These are phyloP conservation scores for Colletotrichum destructivum DNA, from an alignment of 2,329 filamentous ascomycete species.

Conservation along the genomic window DNA sequence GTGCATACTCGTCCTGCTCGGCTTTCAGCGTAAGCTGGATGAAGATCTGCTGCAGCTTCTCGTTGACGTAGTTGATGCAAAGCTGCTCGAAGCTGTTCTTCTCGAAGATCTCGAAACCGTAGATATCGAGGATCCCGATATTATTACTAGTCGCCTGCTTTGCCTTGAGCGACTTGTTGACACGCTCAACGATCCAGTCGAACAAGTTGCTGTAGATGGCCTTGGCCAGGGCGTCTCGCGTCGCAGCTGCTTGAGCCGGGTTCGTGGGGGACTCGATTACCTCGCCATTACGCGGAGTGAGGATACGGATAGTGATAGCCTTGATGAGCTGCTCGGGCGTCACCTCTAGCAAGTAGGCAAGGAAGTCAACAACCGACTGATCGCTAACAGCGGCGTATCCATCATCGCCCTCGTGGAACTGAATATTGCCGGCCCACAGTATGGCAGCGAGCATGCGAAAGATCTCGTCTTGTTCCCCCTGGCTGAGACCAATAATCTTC, in stretches of 20 bases:
- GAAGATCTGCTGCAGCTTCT: constrained; percentile 99
- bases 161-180: constrained; percentile 90
- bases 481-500: constrained; percentile 90
- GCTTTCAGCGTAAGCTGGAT: constrained; percentile 97
- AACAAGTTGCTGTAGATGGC: constrained; percentile 98
- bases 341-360: constrained; percentile 94
- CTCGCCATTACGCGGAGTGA: constrained; percentile 78
- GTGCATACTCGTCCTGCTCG: constrained; percentile 96
- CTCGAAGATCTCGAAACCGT: constrained; percentile 99
- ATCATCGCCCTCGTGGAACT: constrained; percentile 89
- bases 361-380: constrained; percentile 92
- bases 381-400: constrained; percentile 91
- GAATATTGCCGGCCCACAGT: constrained; percentile 94
- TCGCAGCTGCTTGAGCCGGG: constrained; percentile 85
- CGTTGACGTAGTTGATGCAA: constrained; percentile 99
- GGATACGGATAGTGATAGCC: constrained; percentile 89
- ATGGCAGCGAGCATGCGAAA: constrained; percentile 95
- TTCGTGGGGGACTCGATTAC: constrained; percentile 86
- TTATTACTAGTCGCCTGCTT: constrained; percentile 83
- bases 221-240: constrained; percentile 92
- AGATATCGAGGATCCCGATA: constrained; percentile 98
- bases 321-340: constrained; percentile 85
- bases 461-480: constrained; percentile 93
- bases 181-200: constrained; percentile 96
- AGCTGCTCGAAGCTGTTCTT: constrained; percentile 99